These are phyloP conservation scores for Stemphylium beticola DNA, from an alignment of 2,329 filamentous ascomycete species.

Conservation along the genomic window DNA sequence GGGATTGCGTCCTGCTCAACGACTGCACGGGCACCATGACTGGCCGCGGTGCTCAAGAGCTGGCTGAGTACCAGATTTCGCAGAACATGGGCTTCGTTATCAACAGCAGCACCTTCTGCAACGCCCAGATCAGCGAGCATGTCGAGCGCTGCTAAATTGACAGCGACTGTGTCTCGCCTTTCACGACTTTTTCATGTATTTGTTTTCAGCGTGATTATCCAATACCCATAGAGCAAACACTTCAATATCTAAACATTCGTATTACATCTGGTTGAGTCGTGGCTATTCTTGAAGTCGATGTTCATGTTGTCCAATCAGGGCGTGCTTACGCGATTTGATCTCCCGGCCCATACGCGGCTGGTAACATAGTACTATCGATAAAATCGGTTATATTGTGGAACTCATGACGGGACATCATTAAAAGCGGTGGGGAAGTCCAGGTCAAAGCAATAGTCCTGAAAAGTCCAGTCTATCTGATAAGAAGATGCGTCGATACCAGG, in stretches of 20 bases:
- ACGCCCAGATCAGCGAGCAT: conserved; percentile 22
- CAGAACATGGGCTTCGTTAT: conserved; percentile 54
- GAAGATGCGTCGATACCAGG: conserved; percentile 6
- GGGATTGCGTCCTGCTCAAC: conserved; percentile 51
- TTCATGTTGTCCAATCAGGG: conserved; percentile 18
- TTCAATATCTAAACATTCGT: conserved; percentile 5
- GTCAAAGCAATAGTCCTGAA: conserved; percentile 4
- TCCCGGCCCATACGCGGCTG: too few species aligned
- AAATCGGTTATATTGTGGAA: too few species aligned
- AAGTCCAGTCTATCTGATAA: conserved; percentile 7
- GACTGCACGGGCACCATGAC: conserved; percentile 54
- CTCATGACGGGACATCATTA: background rate
- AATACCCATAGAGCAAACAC: conserved; percentile 13
- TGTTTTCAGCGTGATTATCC: background rate
- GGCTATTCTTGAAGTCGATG: conserved; percentile 6
- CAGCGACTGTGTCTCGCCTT: background rate
- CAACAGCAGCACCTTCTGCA: conserved; percentile 43
- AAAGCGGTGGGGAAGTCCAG: background rate
- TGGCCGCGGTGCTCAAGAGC: conserved; percentile 46
- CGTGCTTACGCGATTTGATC: too few species aligned
- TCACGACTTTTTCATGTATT: background rate
- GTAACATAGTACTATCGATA: too few species aligned
- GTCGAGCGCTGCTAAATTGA: background rate
- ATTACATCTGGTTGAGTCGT: conserved; percentile 2
- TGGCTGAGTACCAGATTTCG: conserved; percentile 51